Percentiles rank a stretch among this genome's conserved stretches.
These are phyloP conservation scores for Conticribra guillardii DNA, from an alignment of 108 stramenopile species.

Conservation along the genomic window DNA sequence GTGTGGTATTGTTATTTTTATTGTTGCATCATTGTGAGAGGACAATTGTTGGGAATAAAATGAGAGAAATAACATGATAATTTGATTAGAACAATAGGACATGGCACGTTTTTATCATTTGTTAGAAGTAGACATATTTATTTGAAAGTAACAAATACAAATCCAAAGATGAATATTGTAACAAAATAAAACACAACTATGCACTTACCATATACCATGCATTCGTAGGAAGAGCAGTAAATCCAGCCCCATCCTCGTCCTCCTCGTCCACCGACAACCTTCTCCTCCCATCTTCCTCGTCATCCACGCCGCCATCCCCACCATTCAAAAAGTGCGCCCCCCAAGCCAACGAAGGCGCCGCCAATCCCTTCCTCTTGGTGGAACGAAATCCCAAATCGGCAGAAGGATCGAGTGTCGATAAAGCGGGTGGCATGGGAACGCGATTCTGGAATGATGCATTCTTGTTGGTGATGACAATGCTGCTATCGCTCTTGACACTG, in stretches of 20 bases:
- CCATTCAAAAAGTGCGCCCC: constrained; percentile 17
- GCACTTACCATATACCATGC: constrained; percentile 71
- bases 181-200: background rate
- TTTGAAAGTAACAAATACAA: too few species aligned
- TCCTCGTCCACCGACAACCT: background rate
- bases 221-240: constrained; percentile 77
- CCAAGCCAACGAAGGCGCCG: constrained; percentile 45
- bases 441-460: constrained; percentile 1
- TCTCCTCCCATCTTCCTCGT: background rate
- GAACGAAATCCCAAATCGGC: constrained; percentile 38
- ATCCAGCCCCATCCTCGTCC: background rate
- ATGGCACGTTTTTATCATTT: too few species aligned
- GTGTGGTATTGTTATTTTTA: background rate
- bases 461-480: background rate
- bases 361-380: constrained; percentile 41
- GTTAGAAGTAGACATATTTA: too few species aligned
- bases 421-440: constrained; percentile 41
- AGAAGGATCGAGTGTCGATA: constrained; percentile 38
- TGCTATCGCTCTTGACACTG: background rate
- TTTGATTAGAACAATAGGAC: background rate
- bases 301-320: background rate
- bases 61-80: background rate
- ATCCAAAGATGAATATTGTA: too few species aligned
- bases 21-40: background rate
- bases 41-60: background rate